Evolutionary conservation across 805 yeast species (phyloP).

Genomic region (Candida krabiensis): DNA sequence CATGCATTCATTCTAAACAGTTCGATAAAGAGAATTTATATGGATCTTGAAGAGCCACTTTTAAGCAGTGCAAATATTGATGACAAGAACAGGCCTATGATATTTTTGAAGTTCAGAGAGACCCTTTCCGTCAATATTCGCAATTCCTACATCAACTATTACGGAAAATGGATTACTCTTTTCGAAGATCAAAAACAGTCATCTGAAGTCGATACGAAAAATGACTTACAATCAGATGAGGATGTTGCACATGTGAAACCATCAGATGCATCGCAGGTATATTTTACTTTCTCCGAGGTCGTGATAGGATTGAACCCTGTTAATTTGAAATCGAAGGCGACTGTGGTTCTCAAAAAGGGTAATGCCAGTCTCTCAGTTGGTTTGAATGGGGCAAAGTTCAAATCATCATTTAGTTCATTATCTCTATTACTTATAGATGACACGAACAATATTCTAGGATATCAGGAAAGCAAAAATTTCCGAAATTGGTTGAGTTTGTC

Average conservation of each 20-base stretch:
- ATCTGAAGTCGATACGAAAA: constrained; percentile 4
- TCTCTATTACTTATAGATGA: constrained; percentile 68
- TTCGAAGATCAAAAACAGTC: no score
- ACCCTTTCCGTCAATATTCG: constrained; percentile 45
- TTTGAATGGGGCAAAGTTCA: constrained; percentile 21
- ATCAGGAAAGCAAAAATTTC: constrained; percentile 24
- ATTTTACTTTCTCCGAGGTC: constrained; percentile 47
- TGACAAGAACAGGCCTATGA: constrained; percentile 37
- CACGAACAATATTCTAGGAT: constrained; percentile 33
- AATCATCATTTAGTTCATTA: constrained; percentile 47
- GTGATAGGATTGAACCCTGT: constrained; percentile 66
- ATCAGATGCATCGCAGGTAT: constrained; percentile 13
- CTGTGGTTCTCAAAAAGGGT: constrained; percentile 53
- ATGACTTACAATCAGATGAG: constrained; percentile 9
- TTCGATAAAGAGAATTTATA: constrained; percentile 7
- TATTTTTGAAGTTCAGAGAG: constrained; percentile 39
- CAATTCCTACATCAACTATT: constrained; percentile 53
- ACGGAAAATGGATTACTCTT: constrained; percentile 55
- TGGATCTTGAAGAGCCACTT: constrained; percentile 28
- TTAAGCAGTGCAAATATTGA: constrained; percentile 34
- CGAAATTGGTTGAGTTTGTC: constrained; percentile 25
- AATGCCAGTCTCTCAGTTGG: constrained; percentile 45
- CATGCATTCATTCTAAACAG: constrained; percentile 15
- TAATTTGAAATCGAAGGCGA: constrained; percentile 52
- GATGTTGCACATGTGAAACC: background rate